A percentile compares a stretch with the other conserved stretches of the same genome.
Conservation (phyloP, 129 eudicot species). For the Escallonia rubra region DNA sequence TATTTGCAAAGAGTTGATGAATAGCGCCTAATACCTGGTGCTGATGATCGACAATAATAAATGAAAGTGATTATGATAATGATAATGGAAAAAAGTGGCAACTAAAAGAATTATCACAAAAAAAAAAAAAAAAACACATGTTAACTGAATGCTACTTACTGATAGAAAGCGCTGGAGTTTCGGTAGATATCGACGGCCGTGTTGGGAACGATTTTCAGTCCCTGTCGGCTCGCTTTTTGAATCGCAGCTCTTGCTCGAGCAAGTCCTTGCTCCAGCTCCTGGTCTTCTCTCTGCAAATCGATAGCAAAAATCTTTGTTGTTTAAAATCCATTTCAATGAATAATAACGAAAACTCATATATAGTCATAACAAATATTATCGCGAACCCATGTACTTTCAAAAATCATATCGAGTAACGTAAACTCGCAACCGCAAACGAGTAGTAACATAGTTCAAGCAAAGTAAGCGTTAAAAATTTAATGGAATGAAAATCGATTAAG, state of each 20-base stretch:
- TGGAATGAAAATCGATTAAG: too few relatives aligned
- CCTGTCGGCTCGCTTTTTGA: conserved; percentile 35
- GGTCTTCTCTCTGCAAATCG: conserved; percentile 30
- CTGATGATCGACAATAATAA: too few relatives aligned
- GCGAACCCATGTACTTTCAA: neutral
- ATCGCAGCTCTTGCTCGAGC: conserved; percentile 72
- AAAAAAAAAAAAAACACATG: too few relatives aligned
- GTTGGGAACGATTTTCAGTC: conserved; percentile 16
- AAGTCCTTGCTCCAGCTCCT: conserved; percentile 54
- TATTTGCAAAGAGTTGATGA: too few relatives aligned
- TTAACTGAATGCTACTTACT: conserved; percentile 30
- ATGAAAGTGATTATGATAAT: too few relatives aligned
- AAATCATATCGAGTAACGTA: too few relatives aligned
- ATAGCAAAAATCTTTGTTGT: neutral
- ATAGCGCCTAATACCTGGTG: too few relatives aligned
- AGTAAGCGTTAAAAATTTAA: too few relatives aligned
- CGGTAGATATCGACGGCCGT: conserved; percentile 36
- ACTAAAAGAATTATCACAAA: too few relatives aligned
- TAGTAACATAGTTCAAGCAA: too few relatives aligned
- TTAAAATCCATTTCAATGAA: neutral
- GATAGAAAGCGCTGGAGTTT: conserved; percentile 67
- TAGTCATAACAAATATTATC: neutral
- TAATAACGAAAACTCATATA: neutral
- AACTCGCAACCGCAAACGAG: too few relatives aligned
- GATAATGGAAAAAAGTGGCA: too few relatives aligned